Evolutionary conservation across 2,329 filamentous ascomycete species (phyloP).

Genomic region (Parascedosporium putredinis): DNA sequence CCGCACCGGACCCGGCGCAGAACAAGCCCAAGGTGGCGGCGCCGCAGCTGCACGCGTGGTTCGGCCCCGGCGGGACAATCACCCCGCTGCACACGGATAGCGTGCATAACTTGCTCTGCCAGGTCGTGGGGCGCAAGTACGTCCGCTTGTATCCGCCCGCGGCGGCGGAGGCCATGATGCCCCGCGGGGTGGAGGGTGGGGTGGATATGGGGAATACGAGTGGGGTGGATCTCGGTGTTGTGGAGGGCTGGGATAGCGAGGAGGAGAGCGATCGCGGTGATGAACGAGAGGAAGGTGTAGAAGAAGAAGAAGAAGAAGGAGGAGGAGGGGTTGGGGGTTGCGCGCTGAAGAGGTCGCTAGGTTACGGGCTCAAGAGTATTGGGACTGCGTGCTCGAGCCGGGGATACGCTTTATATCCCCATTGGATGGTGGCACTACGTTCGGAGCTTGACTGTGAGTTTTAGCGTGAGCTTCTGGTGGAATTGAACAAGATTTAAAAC

Average conservation of each 20-base stretch:
- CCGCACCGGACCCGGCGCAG: slow-evolving; percentile 29
- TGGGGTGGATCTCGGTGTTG: slow-evolving; percentile 59
- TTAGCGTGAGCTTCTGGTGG: slow-evolving; percentile 98
- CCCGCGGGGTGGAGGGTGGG: slow-evolving; percentile 52
- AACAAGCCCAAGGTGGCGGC: slow-evolving; percentile 34
- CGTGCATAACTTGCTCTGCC: slow-evolving; percentile 84
- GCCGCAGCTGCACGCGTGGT: slow-evolving; percentile 81
- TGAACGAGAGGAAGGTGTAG: too few species aligned
- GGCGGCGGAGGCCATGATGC: slow-evolving; percentile 47
- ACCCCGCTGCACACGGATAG: slow-evolving; percentile 90
- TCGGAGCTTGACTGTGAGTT: slow-evolving; percentile 70
- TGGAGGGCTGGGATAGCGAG: slow-evolving; percentile 48
- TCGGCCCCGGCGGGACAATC: slow-evolving; percentile 78
- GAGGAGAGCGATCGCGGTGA: neutral
- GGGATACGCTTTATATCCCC: slow-evolving; percentile 87
- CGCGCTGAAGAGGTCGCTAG: slow-evolving; percentile 27
- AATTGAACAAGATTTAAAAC: slow-evolving; percentile 30
- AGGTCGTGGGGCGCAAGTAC: slow-evolving; percentile 86
- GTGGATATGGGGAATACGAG: slow-evolving; percentile 94
- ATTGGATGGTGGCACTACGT: slow-evolving; percentile 99
- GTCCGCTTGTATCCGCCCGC: slow-evolving; percentile 72
- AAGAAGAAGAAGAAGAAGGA: slow-evolving; percentile 15
- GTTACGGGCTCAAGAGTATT: slow-evolving; percentile 52
- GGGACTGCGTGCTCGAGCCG: slow-evolving; percentile 68
- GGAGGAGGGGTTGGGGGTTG: slow-evolving; percentile 22